These are phyloP conservation scores for Cordyceps farinosa DNA, from an alignment of 2,329 filamentous ascomycete species.

Conservation along the genomic window DNA sequence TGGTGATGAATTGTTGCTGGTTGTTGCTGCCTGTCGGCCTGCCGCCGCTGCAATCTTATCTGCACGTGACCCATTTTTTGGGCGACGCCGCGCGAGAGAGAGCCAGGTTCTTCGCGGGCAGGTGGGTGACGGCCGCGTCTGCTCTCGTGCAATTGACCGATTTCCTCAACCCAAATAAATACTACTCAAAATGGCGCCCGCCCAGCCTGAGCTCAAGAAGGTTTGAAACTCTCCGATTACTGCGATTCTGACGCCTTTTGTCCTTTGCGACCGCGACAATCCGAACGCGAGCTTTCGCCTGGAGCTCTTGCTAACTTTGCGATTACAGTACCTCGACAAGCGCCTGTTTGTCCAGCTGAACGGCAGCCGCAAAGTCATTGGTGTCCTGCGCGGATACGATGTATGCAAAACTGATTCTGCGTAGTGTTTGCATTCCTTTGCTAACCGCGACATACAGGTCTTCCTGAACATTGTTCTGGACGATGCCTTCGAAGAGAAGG, in stretches of 20 bases:
- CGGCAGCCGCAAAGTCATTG: slow-evolving; percentile 95
- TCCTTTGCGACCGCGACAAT: background rate
- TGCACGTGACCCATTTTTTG: slow-evolving; percentile 41
- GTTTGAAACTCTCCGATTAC: slow-evolving; percentile 42
- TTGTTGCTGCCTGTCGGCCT: slow-evolving; percentile 1
- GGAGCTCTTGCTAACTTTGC: slow-evolving; percentile 26
- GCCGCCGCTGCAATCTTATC: slow-evolving; percentile 42
- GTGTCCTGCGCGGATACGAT: slow-evolving; percentile 92
- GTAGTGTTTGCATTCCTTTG: background rate
- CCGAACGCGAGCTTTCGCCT: background rate
- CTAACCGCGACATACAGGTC: slow-evolving; percentile 54
- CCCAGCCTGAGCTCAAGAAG: slow-evolving; percentile 98
- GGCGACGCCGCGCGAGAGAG: slow-evolving; percentile 19
- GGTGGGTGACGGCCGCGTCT: background rate
- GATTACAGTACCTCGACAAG: slow-evolving; percentile 91
- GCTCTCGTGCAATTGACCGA: slow-evolving; percentile 2
- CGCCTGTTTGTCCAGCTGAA: slow-evolving; percentile 96
- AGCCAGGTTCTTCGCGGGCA: slow-evolving; percentile 13
- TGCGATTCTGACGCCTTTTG: background rate
- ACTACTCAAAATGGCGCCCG: slow-evolving; percentile 81
- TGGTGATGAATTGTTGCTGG: background rate
- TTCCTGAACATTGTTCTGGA: slow-evolving; percentile 98
- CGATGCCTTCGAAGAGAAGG: slow-evolving; percentile 92
- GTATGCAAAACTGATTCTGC: slow-evolving; percentile 44
- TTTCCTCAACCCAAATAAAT: slow-evolving; percentile 19